Evolutionary conservation across 129 eudicot genomes (phyloP).

Genomic region (Flaveria ramosissima): DNA sequence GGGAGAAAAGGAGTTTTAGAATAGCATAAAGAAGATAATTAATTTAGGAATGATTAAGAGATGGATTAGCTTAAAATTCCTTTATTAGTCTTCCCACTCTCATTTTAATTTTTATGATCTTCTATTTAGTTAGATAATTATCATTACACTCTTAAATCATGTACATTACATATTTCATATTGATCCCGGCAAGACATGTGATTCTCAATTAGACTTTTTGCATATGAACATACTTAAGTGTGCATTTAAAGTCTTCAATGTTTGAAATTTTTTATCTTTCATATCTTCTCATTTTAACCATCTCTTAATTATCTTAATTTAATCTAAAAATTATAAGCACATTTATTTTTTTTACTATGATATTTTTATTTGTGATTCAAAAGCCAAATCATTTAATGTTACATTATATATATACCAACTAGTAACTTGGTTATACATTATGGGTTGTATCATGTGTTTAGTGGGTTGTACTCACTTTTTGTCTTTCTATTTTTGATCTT

Average conservation of each 20-base stretch:
- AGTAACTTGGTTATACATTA: too few species aligned
- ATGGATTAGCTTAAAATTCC: background rate
- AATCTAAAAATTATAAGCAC: too few species aligned
- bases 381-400: too few species aligned
- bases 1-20: too few species aligned
- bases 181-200: background rate
- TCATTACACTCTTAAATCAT: background rate
- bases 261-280: background rate
- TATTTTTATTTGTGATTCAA: too few species aligned
- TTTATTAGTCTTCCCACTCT: too few species aligned
- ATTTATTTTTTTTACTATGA: too few species aligned
- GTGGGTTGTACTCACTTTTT: too few species aligned
- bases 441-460: too few species aligned
- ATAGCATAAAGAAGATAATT: too few species aligned
- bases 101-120: background rate
- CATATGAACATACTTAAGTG: background rate
- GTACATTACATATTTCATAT: background rate
- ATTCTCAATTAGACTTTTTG: background rate
- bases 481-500: too few species aligned
- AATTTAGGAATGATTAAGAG: background rate
- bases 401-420: too few species aligned
- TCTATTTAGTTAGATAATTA: background rate
- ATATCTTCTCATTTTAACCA: background rate
- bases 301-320: background rate
- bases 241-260: background rate